Base-by-base conservation (phyloP, 495 filamentous ascomycete species). In the Cladorrhinum samala region DNA sequence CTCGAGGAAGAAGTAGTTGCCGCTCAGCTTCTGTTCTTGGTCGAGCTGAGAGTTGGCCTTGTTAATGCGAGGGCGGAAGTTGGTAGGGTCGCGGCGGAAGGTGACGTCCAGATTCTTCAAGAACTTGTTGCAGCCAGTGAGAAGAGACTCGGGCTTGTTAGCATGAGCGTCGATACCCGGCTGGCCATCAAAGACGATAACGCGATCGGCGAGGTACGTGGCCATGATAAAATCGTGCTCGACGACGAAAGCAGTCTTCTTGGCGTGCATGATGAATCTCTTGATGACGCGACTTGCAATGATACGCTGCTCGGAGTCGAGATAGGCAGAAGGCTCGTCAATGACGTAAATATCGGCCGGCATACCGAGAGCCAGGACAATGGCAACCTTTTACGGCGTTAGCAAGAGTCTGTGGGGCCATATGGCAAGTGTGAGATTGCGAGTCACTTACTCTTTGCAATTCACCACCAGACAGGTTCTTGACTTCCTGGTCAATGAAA, bases 211-310 rank as follows among this genome's bases (percentile, higher is more conserved):
- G 17, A 97, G 83, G 69, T 98, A 98, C 16, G 93, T 79, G 24
- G 90, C 91, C 93, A 97, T 97, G 77, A 96, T 97, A 76, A 98
- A 97, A 83, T 98, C 94, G 86, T 98, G 93, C 83, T 98, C 93
- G 61, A 97, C 93, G 57, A 98, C 83, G 69, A 98, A 97, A 33
- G 94, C 93, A 1, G 93, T 97, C 80, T 97, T 97, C 85, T 98
- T 97, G 52, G 89, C 83, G 78, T 97, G 91, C 93, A 97, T 98
- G 63, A 98, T 96, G 81, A 96, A 98, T 55, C 93, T 86, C 78
- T 98, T 98, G 76, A 98, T 98, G 61, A 97, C 93, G 65, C 91
- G 83, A 45, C 90, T 86, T 55, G 92, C 93, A 54, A 97, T 82
- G 59, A 98, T 96, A 87, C 93, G 91, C 74, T 98, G 93, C 69